Percentiles rank a stretch among this genome's conserved stretches.
These are phyloP conservation scores for Candida cerambycidarum DNA, from an alignment of 805 yeast species.

Conservation along the genomic window DNA sequence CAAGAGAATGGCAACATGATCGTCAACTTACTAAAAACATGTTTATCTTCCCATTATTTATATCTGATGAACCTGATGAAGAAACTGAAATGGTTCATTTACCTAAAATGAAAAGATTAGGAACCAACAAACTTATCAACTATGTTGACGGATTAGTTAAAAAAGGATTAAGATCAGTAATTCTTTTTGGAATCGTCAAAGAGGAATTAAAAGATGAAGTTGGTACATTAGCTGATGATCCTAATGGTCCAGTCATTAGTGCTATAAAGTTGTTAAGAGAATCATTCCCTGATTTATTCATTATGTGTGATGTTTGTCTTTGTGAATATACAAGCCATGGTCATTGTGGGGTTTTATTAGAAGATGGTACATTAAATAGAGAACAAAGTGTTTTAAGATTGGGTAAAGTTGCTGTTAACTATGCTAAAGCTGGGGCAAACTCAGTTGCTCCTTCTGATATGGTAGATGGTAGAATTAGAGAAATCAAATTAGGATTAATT, in stretches of 20 bases:
- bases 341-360: conserved; percentile 91
- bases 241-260: conserved; percentile 89
- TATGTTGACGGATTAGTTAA: conserved; percentile 67
- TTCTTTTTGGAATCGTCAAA: conserved; percentile 84
- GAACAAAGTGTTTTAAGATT: conserved; percentile 73
- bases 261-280: conserved; percentile 65
- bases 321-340: conserved; percentile 98
- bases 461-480: conserved; percentile 93
- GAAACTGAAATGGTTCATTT: conserved; percentile 71
- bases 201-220: conserved; percentile 73
- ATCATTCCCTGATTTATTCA: conserved; percentile 77
- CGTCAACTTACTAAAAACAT: conserved; percentile 79
- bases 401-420: conserved; percentile 92
- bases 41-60: conserved; percentile 91
- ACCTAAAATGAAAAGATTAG: conserved; percentile 87
- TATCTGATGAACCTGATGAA: conserved; percentile 79
- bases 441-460: conserved; percentile 97
- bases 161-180: conserved; percentile 84
- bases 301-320: conserved; percentile 92
- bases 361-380: conserved; percentile 83
- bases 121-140: conserved; percentile 73
- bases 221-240: conserved; percentile 94
- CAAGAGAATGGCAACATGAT: conserved; percentile 90
- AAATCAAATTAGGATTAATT: conserved; percentile 82
- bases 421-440: conserved; percentile 94